Conservation (phyloP, 2,329 filamentous ascomycete genomes). For the Talaromyces sp. region DNA sequence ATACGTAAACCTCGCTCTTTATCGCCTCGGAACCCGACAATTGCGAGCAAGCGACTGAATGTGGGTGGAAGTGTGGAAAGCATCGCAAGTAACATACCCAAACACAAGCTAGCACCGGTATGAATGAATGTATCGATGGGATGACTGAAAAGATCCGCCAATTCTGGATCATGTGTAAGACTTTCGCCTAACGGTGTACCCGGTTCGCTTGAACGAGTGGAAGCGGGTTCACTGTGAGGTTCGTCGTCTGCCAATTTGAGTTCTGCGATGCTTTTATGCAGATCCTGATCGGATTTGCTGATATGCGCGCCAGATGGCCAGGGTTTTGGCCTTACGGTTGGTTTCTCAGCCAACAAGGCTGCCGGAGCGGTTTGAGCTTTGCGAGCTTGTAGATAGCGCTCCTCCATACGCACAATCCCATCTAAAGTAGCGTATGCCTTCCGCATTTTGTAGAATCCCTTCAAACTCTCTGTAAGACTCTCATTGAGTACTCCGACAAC, state of each 20-base stretch:
- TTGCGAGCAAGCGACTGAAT: constrained; percentile 78
- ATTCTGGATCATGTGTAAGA: constrained; percentile 53
- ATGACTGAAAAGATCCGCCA: constrained; percentile 62
- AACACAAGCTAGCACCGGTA: constrained; percentile 84
- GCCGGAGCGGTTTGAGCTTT: constrained; percentile 16
- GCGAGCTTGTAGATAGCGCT: constrained; percentile 49
- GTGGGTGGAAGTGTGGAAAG: constrained; percentile 92
- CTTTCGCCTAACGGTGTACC: constrained; percentile 27
- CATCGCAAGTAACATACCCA: constrained; percentile 77
- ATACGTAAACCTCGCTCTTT: constrained; percentile 75
- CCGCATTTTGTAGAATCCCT: constrained; percentile 86
- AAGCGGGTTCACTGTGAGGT: constrained; percentile 17
- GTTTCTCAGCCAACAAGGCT: constrained; percentile 21
- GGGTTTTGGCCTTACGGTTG: neutral
- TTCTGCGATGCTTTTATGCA: constrained; percentile 21
- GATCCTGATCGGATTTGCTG: constrained; percentile 20
- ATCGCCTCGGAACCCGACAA: constrained; percentile 89
- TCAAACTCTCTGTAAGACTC: constrained; percentile 84
- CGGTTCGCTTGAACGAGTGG: constrained; percentile 23
- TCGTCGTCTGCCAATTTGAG: constrained; percentile 24
- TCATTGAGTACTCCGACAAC: constrained; percentile 88
- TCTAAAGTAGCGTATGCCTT: constrained; percentile 85
- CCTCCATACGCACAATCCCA: constrained; percentile 71
- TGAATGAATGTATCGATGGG: constrained; percentile 85
- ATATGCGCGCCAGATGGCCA: constrained; percentile 18